Conservation (phyloP, 1,284 basidiomycete species). For the Leccinum angustisporum region DNA sequence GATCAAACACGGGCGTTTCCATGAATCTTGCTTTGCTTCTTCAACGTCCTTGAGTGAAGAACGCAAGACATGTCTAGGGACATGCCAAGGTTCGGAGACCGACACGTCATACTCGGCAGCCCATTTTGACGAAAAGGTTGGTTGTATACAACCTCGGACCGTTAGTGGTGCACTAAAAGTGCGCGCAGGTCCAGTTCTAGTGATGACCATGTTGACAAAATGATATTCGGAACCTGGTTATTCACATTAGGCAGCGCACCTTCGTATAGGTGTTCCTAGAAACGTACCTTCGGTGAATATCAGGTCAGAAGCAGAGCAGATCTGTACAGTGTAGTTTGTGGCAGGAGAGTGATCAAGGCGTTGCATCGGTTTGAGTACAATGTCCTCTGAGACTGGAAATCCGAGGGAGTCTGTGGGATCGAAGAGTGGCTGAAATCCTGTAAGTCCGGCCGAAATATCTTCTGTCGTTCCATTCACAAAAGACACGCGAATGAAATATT, state of each 20-base stretch:
- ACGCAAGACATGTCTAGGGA: background rate
- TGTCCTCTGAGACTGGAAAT: background rate
- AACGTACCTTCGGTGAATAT: slow-evolving; percentile 5
- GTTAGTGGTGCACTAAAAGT: slow-evolving; percentile 4
- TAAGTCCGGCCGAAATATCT: slow-evolving; percentile 6
- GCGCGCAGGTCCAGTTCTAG: slow-evolving; percentile 10
- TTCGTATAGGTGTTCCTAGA: too few species aligned
- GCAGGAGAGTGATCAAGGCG: background rate
- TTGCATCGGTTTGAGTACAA: background rate
- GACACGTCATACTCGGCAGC: background rate
- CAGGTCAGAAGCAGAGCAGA: background rate
- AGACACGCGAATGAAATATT: slow-evolving; percentile 8
- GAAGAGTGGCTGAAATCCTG: slow-evolving; percentile 9
- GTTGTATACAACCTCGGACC: background rate
- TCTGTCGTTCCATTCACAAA: slow-evolving; percentile 6
- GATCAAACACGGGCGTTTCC: background rate
- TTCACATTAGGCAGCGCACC: background rate
- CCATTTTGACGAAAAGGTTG: slow-evolving; percentile 6
- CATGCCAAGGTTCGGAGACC: background rate
- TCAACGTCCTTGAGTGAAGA: background rate
- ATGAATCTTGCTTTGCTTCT: background rate
- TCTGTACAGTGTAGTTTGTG: slow-evolving; percentile 7
- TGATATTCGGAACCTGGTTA: background rate
- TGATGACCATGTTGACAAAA: background rate
- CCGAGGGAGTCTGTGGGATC: background rate